phyloP scores from a whole-genome alignment of 345 rosid genomes.

The Capsella bursapastoris region DNA sequence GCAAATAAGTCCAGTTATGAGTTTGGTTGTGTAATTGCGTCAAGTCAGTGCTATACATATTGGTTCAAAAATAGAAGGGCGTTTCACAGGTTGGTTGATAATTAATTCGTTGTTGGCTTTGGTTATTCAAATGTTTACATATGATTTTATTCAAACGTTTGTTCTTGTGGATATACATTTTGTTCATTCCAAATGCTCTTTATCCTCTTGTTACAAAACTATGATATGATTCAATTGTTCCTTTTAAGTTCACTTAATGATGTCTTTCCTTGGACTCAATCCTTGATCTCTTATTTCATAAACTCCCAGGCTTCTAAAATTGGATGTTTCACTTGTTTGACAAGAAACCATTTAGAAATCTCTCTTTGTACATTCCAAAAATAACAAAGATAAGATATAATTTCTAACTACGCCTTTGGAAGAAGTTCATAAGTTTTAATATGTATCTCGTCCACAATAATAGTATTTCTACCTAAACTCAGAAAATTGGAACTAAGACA shows the following conservation, averaged over 20 bases:
- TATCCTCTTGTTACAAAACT: conserved; percentile 10
- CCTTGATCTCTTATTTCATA: not conserved
- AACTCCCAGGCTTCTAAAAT: not conserved
- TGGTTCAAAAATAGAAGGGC: conserved; percentile 7
- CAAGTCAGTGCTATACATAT: conserved; percentile 23
- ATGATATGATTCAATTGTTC: conserved; percentile 11
- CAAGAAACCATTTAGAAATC: not conserved
- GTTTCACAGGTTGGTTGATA: not conserved
- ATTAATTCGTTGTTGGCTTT: conserved; percentile 12
- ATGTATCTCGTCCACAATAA: not conserved
- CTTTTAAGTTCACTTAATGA: not conserved
- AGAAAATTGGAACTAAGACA: not conserved
- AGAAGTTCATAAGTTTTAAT: no score
- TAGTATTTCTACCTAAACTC: not conserved
- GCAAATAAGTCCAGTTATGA: conserved; percentile 49
- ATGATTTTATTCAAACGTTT: no score
- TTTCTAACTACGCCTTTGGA: no score
- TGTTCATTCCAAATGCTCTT: conserved; percentile 14
- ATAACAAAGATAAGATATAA: no score
- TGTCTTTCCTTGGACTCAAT: not conserved
- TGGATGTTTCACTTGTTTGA: not conserved
- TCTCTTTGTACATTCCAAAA: no score
- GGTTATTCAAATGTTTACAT: no score
- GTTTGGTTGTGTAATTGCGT: conserved; percentile 39
- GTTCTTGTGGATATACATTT: not conserved